Base-by-base conservation (phyloP, 1,139 yeast species). In the Kodamaea arcana region DNA sequence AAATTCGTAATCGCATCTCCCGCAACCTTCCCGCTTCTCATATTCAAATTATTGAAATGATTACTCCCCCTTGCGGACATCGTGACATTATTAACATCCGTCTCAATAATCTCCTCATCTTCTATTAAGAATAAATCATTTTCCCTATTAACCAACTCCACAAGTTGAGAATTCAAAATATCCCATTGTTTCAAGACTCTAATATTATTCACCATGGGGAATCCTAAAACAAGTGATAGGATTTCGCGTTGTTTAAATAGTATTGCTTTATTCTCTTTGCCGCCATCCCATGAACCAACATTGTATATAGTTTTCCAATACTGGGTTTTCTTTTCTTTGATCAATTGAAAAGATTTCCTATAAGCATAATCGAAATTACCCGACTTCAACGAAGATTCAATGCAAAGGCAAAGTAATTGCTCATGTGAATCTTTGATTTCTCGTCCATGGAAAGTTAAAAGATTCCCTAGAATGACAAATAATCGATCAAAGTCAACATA, bases 351-450 rank as follows among this genome's bases (percentile, higher is more conserved):
- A 9, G 68, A 38, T 43, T 60, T 47, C 3, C 60, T 56, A 44
- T 67, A 69, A 1, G 86, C 83, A 52, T 60, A 78, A 9, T 54
- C 51, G 43, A 80, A 79, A 48, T 81, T 80, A 34, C 64, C 64
- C 41, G 72, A 70, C 1, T 70, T 68, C 18, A 80, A 56, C 0
- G 86, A 69, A 36, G 77, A 69, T 46, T 80, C 84, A 25, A 81
- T 71, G 48, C 81, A 78, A 7, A 74, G 65, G 3, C 75, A 58
- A 42, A 69, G 62, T 14, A 13, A 14, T 3, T 12, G 27, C 5
- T 45, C 28, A 23, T 45, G 45, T 6, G 17, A 4, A 17, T 25
- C 17, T 14, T 12, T 15, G 11, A 25, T 5, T 5, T 5, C 11
- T 11, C 6, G 12, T 4, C 11, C 6, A 11, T 71, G 49, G 10